phyloP scores from a whole-genome alignment of 495 filamentous ascomycete genomes.

The Aspergillus affinis region DNA sequence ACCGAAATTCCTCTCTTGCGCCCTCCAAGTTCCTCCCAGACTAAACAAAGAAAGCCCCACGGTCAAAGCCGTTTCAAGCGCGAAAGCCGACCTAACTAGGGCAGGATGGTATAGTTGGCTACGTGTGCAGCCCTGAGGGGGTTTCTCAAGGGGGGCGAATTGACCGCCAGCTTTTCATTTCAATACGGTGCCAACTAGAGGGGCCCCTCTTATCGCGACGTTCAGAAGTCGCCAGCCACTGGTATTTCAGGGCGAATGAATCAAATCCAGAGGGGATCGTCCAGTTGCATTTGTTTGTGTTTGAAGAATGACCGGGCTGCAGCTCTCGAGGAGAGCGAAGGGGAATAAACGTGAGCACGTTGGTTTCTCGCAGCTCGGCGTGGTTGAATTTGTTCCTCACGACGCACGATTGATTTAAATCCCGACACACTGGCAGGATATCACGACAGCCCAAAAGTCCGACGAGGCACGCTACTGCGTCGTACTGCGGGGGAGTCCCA shows the following conservation, averaged over 20 bases:
- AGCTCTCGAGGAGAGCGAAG: neutral
- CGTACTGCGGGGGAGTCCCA: neutral
- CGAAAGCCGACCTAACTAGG: conserved; percentile 28
- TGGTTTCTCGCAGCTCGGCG: neutral
- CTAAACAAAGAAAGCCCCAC: conserved; percentile 1
- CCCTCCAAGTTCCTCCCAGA: neutral
- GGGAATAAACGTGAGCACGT: neutral
- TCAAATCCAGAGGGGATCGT: neutral
- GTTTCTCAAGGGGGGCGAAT: conserved; percentile 9
- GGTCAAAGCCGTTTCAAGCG: conserved; percentile 14
- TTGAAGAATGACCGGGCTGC: neutral
- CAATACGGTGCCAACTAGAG: conserved; percentile 11
- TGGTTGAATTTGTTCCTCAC: neutral
- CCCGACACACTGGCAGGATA: neutral
- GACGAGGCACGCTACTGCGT: neutral
- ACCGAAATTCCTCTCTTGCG: neutral
- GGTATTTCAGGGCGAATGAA: neutral
- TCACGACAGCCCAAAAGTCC: neutral
- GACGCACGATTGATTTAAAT: neutral
- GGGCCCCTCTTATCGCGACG: conserved; percentile 12
- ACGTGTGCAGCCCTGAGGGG: conserved; percentile 40
- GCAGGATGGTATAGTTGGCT: conserved; percentile 25
- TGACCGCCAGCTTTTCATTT: conserved; percentile 22
- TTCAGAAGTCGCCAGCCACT: neutral
- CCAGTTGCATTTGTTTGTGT: neutral